These are phyloP conservation scores for Petunia secreta DNA, from an alignment of 257 asterid genomes.

Conservation along the genomic window DNA sequence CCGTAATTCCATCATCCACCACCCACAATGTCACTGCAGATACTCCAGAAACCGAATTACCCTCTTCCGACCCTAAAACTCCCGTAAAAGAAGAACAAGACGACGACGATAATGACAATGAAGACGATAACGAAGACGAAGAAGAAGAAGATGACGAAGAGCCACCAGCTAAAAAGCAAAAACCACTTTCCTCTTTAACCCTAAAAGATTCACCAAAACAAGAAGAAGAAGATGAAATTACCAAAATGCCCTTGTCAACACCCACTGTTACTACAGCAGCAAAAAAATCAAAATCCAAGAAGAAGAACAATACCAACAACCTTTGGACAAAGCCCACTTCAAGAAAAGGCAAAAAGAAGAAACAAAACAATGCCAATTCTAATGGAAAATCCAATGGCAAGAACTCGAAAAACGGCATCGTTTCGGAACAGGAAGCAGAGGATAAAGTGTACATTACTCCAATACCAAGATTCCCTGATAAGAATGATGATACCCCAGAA, in stretches of 20 bases:
- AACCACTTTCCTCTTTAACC: conserved; percentile 46
- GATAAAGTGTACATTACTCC: conserved; percentile 79
- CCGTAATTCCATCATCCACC: not conserved
- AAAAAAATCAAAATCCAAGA: conserved; percentile 66
- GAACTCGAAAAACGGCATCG: conserved; percentile 41
- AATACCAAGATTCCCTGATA: conserved; percentile 78
- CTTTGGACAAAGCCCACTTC: conserved; percentile 79
- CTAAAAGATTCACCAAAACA: not conserved
- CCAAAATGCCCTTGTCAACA: conserved; percentile 43
- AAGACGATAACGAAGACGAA: conserved; percentile 37
- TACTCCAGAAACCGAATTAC: conserved; percentile 25
- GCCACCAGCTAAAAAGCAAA: conserved; percentile 66
- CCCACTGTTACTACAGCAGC: conserved; percentile 10
- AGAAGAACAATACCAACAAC: conserved; percentile 76
- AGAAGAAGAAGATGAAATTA: conserved; percentile 31
- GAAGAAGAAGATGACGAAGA: conserved; percentile 58
- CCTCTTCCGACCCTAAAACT: not conserved
- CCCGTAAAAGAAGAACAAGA: conserved; percentile 44
- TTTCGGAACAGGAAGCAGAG: conserved; percentile 39
- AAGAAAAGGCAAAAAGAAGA: conserved; percentile 79
- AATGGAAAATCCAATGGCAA: conserved; percentile 35
- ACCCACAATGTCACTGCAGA: not conserved
- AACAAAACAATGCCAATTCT: conserved; percentile 50
- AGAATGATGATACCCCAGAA: conserved; percentile 70
- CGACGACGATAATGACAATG: conserved; percentile 46